Base-by-base conservation (phyloP, 2,329 filamentous ascomycete genomes). In the Colletotrichum kahawae region DNA sequence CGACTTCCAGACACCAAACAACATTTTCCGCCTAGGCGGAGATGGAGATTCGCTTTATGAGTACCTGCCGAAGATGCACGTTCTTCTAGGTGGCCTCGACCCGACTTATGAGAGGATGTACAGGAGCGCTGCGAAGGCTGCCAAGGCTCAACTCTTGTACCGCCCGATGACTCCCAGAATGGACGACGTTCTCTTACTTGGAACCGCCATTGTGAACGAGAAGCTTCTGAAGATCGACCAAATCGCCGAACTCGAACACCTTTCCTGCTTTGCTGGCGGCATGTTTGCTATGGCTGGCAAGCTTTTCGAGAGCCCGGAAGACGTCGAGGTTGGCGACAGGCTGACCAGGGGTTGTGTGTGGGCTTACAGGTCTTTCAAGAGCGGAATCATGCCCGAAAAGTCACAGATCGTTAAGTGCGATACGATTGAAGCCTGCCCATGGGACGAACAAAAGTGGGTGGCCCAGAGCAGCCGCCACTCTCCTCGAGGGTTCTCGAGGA, bases 401-500 rank as follows among this genome's bases (percentile, higher is more conserved):
- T 87, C 88, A 76, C 79, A 81, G 56, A 84, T 88, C 80, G 78
- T 84, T 5, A 81, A 84, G 4, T 90, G 88, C 73, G 76, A 80
- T 27, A 72, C 68, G 24, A 56, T 77, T 18, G 85, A 88, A 1
- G 84, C 86, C 1, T 89, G 91, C 76, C 81, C 88, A 14, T 88
- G 87, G n/a, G 87, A 88, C 38, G 75, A 79, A 9, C 68, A 80
- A 7, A 73, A 66, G 33, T 77, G 76, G 76, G 56, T 27, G 21
- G 57, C 57, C 18, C 80, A 77, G 36, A 80, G 78, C 56, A 79
- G 81, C 9, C 76, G 80, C 1, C 76, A 77, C 8, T 69, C 82
- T 10, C 80, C 83, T 6, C 87, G 89, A 10, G 94, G 94, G 0
- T 95, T 94, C 82, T 92, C 88, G 67, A 89, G 92, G 77, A 84